Evolutionary conservation across 2,329 filamentous ascomycete species (phyloP).

Genomic region (Clonostachys rosea): DNA sequence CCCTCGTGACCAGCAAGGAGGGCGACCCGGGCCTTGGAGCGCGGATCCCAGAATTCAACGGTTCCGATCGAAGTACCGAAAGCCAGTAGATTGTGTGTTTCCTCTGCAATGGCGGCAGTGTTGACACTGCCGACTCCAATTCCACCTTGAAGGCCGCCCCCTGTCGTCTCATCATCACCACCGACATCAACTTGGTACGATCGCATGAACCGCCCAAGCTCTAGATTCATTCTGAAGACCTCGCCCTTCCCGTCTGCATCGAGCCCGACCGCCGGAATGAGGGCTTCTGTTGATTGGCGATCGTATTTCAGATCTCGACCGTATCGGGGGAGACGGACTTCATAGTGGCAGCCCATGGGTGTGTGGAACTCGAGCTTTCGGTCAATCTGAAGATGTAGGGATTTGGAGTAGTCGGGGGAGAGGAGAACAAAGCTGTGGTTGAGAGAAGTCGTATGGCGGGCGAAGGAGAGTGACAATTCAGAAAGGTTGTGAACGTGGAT

Average conservation of each 20-base stretch:
- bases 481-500: constrained; percentile 96
- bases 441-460: constrained; percentile 84
- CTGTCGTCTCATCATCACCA: constrained; percentile 69
- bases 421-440: constrained; percentile 90
- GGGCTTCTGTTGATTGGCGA: constrained; percentile 73
- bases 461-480: constrained; percentile 88
- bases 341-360: constrained; percentile 80
- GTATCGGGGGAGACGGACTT: constrained; percentile 86
- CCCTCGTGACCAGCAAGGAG: constrained; percentile 65
- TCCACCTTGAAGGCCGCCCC: constrained; percentile 78
- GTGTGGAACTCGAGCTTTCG: constrained; percentile 92
- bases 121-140: constrained; percentile 85
- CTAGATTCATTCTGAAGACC: constrained; percentile 88
- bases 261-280: constrained; percentile 83
- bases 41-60: constrained; percentile 93
- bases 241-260: constrained; percentile 84
- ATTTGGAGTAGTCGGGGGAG: constrained; percentile 89
- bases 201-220: constrained; percentile 89
- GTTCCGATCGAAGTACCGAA: constrained; percentile 96
- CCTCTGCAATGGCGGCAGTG: constrained; percentile 78
- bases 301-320: constrained; percentile 88
- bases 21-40: constrained; percentile 77
- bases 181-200: constrained; percentile 90
- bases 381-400: constrained; percentile 87
- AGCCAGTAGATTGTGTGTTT: constrained; percentile 82